These are phyloP conservation scores for Amniculicola lignicola DNA, from an alignment of 495 filamentous ascomycete species.

Conservation along the genomic window DNA sequence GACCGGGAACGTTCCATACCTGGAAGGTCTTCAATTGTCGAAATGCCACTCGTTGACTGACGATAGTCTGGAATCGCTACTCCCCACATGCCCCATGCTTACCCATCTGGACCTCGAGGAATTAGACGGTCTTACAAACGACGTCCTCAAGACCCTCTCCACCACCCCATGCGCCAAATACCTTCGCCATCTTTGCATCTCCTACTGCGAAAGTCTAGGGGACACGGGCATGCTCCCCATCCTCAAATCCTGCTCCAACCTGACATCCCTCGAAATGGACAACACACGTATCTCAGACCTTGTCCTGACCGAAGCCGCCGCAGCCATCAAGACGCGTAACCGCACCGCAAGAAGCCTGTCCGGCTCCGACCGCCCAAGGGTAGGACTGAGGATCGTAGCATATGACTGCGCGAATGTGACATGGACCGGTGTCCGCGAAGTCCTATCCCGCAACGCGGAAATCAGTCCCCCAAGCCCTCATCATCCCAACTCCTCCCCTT, in stretches of 20 bases:
- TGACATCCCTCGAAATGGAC: conserved; percentile 80
- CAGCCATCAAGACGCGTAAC: conserved; percentile 56
- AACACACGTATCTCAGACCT: conserved; percentile 89
- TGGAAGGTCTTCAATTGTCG: conserved; percentile 78
- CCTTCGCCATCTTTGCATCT: conserved; percentile 80
- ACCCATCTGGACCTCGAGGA: conserved; percentile 92
- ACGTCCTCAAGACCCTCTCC: conserved; percentile 66
- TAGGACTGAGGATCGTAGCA: conserved; percentile 73
- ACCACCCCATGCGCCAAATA: conserved; percentile 65
- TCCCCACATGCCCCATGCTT: conserved; percentile 70
- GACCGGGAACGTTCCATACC: conserved; percentile 68
- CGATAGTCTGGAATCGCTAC: conserved; percentile 63
- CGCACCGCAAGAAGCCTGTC: conserved; percentile 53
- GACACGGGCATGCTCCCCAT: conserved; percentile 83
- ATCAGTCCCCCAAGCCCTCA: conserved; percentile 45
- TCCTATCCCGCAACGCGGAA: conserved; percentile 79
- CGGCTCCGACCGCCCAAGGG: conserved; percentile 42
- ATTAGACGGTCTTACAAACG: conserved; percentile 71
- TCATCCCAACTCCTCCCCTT: too few species aligned
- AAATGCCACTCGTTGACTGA: conserved; percentile 71
- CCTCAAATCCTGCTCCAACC: conserved; percentile 66
- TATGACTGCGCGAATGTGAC: conserved; percentile 90
- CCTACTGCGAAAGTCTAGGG: conserved; percentile 81
- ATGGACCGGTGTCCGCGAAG: conserved; percentile 86
- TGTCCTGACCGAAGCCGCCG: conserved; percentile 80